Evolutionary conservation across 352 stramenopile genomes (phyloP).

Genomic region (Pythium aquatile): DNA sequence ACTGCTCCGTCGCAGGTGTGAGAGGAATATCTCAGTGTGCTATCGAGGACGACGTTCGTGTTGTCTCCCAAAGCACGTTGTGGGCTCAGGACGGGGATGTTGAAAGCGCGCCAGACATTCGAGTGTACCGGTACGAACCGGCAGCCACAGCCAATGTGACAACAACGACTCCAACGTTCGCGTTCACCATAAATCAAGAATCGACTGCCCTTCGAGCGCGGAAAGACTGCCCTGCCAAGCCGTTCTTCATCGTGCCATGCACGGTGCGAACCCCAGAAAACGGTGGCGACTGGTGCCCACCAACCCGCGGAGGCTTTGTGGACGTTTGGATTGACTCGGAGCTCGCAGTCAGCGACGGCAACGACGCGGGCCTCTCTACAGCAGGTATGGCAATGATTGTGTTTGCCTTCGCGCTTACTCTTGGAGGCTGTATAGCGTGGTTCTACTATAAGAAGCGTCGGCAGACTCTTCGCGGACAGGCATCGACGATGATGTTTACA

Average conservation of each 20-base stretch:
- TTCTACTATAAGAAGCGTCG: constrained; percentile 5
- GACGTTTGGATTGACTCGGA: constrained; percentile 41
- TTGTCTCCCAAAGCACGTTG: constrained; percentile 26
- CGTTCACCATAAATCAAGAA: constrained; percentile 51
- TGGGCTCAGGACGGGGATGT: constrained; percentile 45
- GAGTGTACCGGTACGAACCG: constrained; percentile 27
- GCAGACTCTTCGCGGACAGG: constrained; percentile 9
- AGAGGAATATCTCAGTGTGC: constrained; percentile 33
- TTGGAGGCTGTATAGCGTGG: constrained; percentile 1
- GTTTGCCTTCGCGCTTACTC: constrained; percentile 3
- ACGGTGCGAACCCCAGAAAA: constrained; percentile 17
- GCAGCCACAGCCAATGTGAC: neutral
- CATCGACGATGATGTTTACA: constrained; percentile 13
- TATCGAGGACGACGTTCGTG: constrained; percentile 27
- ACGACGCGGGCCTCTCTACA: neutral
- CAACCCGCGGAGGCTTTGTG: constrained; percentile 30
- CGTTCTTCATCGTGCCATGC: constrained; percentile 52
- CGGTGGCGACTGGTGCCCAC: constrained; percentile 35
- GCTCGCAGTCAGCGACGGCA: neutral
- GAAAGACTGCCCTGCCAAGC: constrained; percentile 30
- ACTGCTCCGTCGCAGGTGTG: constrained; percentile 32
- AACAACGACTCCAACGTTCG: constrained; percentile 9
- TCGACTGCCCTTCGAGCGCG: constrained; percentile 15
- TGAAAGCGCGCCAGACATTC: constrained; percentile 31
- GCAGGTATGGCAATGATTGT: constrained; percentile 6